Evolutionary conservation across 768 basidiomycete species (phyloP), one percentile per base, ranked within the genome.

Genomic region (button mushroom (Agaricus bisporus)): DNA sequence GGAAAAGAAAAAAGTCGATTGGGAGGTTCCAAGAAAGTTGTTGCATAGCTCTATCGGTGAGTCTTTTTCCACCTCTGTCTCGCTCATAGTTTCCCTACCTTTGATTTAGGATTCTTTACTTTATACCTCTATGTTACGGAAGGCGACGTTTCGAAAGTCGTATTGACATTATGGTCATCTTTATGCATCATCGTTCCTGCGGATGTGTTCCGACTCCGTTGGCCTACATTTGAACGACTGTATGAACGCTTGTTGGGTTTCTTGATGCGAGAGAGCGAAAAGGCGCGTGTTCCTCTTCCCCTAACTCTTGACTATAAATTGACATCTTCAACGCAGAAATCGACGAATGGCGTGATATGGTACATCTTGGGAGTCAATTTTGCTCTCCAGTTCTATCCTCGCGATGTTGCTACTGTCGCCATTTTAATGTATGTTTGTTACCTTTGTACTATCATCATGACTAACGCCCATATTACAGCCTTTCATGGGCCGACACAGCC

Each of bases 401-500:
- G 86, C 45, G 94, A 95, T 63, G 78, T 97, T 29, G 93, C 93
- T 10, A 82, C 89, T n/a, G 83, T 95, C 12, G 80, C 92, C 6
- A 87, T 97, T 59, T 77, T 95, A 59, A 91, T 93, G 93, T 90
- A 65, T 61, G 88, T n/a, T n/a, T n/a, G n/a, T n/a, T n/a, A n/a
- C n/a, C n/a, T n/a, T n/a, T n/a, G n/a, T n/a, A n/a, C n/a, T n/a
- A n/a, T n/a, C n/a, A n/a, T n/a, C n/a, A n/a, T n/a, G n/a, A n/a
- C n/a, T n/a, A n/a, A n/a, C n/a, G n/a, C n/a, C n/a, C n/a, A n/a
- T n/a, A n/a, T n/a, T n/a, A 39, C 38, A 95, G 93, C 57, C 82
- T 97, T 45, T 93, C 92, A 29, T 97, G 94, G 94, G 93, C 91
- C 0, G 94, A 97, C 67, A 95, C 94, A 1, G 84, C 92, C 15